Evolutionary conservation across 2,329 filamentous ascomycete genomes (phyloP), one percentile per base, ranked within the genome.

Genomic region (Calonectria montana): DNA sequence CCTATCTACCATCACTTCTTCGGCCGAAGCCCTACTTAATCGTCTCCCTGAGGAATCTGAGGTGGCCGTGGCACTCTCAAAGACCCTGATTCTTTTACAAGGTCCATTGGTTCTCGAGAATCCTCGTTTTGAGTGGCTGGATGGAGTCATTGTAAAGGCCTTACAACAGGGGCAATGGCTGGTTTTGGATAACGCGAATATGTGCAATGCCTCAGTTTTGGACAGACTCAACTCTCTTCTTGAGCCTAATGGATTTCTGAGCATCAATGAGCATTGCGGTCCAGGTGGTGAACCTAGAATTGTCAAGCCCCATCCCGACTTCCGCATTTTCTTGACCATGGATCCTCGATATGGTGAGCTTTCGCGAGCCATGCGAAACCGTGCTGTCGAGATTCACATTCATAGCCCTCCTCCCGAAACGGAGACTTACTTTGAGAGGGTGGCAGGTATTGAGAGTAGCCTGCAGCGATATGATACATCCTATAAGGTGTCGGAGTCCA

Each of bases 351-450:
- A 98, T 82, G 97, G 97, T 21, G 97, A 99, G 82, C 87, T 99
- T 10, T 99, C 97, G 4, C 90, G 97, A 74, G 97, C 97, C 0
- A 99, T 99, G 97, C 90, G 97, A 69, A 99, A 99, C 83, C 91
- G 97, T 82, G 95, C 95, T 61, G 89, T 98, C 29, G 97, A 99
- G 83, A 93, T 99, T 12, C 97, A 92, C 79, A 87, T 99, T 55
- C 87, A 91, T 73, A 82, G 82, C 8, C 80, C 84, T 5, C 83
- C 83, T 1, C 82, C 84, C 1, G 72, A 48, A 13, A 73, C 76
- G 1, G 79, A 81, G 2, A 64, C 76, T 3, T 84, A 82, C 77
- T 78, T 84, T n/a, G 79, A 80, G n/a, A 84, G 80, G 29, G 81
- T 90, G 16, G 77, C 86, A 0, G 81, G 84, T 12, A 80, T 91